Conservation (phyloP, 2,329 filamentous ascomycete species). For the Acephala macrosclerotiorum region DNA sequence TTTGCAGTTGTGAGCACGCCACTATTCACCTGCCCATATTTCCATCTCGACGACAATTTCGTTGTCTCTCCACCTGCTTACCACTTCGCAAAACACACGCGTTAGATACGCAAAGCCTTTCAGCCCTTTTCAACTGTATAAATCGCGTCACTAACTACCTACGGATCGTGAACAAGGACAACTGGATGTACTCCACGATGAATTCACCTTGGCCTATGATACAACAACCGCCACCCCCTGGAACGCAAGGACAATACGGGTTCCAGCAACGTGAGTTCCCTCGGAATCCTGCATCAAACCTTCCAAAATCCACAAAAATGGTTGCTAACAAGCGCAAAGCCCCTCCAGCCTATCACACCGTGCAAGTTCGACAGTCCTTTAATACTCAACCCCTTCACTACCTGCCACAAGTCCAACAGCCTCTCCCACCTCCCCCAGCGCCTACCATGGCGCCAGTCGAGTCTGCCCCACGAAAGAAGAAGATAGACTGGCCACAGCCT, state of each 20-base stretch:
- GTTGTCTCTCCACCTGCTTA: neutral
- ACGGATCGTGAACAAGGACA: constrained; percentile 26
- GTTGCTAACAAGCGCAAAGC: constrained; percentile 46
- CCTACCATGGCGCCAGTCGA: constrained; percentile 40
- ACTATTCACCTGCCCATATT: neutral
- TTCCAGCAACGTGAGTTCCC: constrained; percentile 41
- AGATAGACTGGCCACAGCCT: constrained; percentile 81
- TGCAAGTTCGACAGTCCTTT: constrained; percentile 51
- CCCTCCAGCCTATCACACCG: constrained; percentile 51
- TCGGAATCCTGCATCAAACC: constrained; percentile 6
- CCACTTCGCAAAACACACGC: neutral
- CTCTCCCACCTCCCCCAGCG: constrained; percentile 34
- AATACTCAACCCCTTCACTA: constrained; percentile 44
- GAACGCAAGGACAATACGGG: constrained; percentile 46
- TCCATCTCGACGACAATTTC: neutral
- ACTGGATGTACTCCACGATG: constrained; percentile 41
- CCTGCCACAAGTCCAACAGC: constrained; percentile 48
- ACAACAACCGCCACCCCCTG: constrained; percentile 46
- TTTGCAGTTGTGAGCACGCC: neutral
- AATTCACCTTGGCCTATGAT: constrained; percentile 42
- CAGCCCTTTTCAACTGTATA: constrained; percentile 10
- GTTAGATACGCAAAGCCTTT: neutral
- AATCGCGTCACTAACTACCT: constrained; percentile 38
- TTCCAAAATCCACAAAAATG: constrained; percentile 8
- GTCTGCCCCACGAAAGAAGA: constrained; percentile 50